Evolutionary conservation across 768 basidiomycete species (phyloP).

Genomic region (Rhizopogon vesiculosus): DNA sequence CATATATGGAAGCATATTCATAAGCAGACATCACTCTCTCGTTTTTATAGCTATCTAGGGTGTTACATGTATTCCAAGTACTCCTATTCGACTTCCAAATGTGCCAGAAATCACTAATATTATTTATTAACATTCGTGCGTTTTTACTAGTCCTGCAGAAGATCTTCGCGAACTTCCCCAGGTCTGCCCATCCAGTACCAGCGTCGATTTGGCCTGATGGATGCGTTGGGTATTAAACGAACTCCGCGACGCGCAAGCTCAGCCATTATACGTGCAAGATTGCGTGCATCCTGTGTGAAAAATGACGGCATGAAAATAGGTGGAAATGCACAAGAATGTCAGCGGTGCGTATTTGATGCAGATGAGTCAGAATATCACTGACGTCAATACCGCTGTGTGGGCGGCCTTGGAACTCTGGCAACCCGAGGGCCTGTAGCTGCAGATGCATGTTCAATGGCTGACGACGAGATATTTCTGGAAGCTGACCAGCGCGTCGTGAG

Average conservation of each 20-base stretch:
- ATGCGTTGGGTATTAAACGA: conserved; percentile 66
- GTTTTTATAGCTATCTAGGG: neutral
- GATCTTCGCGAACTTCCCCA: conserved; percentile 58
- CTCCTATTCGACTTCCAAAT: neutral
- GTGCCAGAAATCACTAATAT: neutral
- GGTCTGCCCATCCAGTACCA: conserved; percentile 87
- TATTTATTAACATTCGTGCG: neutral
- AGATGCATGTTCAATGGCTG: conserved; percentile 58
- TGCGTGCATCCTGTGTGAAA: conserved; percentile 72
- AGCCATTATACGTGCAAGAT: conserved; percentile 76
- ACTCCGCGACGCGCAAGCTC: conserved; percentile 73
- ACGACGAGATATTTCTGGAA: conserved; percentile 12
- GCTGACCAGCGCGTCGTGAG: conserved; percentile 9
- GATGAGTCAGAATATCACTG: conserved; percentile 29
- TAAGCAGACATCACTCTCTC: neutral
- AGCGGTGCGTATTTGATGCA: conserved; percentile 1
- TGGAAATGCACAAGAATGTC: neutral
- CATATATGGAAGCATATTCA: conserved; percentile 1
- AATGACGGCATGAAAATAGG: conserved; percentile 1
- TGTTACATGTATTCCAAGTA: neutral
- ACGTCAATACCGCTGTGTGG: conserved; percentile 91
- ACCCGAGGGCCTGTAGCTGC: conserved; percentile 69
- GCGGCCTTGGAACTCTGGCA: conserved; percentile 77
- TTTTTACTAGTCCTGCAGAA: conserved; percentile 3
- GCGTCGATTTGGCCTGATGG: conserved; percentile 57